Percentiles rank a stretch among this genome's conserved stretches.
phyloP scores from a whole-genome alignment of 306 rosid species.

The Fragaria nilgerrensis region DNA sequence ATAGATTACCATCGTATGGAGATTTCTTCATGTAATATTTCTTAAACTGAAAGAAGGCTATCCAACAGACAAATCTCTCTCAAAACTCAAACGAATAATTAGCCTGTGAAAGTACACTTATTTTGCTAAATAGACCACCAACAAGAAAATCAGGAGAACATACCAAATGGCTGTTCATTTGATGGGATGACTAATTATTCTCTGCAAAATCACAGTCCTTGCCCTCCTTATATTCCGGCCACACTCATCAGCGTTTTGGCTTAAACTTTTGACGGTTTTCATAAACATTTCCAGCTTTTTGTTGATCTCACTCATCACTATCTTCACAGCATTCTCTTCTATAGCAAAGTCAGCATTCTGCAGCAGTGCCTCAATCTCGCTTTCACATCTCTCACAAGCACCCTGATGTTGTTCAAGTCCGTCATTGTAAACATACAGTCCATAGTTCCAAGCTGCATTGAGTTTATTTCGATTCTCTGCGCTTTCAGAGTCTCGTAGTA shows the following conservation, averaged over 20 bases:
- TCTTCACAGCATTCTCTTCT: conserved; percentile 56
- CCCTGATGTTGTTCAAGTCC: conserved; percentile 61
- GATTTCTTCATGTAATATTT: too few species aligned
- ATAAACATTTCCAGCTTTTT: conserved; percentile 57
- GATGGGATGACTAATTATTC: conserved; percentile 40
- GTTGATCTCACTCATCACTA: conserved; percentile 74
- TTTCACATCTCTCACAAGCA: conserved; percentile 46
- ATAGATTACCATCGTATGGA: too few species aligned
- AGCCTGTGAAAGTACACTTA: neutral
- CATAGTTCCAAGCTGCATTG: conserved; percentile 49
- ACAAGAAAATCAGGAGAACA: conserved; percentile 26
- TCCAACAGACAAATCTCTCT: too few species aligned
- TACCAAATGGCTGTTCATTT: conserved; percentile 24
- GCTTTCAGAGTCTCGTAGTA: conserved; percentile 49
- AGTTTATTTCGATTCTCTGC: conserved; percentile 48
- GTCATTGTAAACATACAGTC: conserved; percentile 37
- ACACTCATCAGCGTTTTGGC: conserved; percentile 58
- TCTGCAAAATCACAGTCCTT: conserved; percentile 62
- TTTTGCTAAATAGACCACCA: neutral
- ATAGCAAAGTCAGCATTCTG: conserved; percentile 60
- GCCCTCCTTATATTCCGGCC: conserved; percentile 57
- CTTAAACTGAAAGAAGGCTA: too few species aligned
- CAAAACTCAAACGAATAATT: too few species aligned
- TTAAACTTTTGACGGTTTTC: conserved; percentile 51
- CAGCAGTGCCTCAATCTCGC: conserved; percentile 46